Evolutionary conservation across 202 grass and related monocot species (phyloP), one percentile per base, ranked within the genome.

Genomic region (Setaria italica): DNA sequence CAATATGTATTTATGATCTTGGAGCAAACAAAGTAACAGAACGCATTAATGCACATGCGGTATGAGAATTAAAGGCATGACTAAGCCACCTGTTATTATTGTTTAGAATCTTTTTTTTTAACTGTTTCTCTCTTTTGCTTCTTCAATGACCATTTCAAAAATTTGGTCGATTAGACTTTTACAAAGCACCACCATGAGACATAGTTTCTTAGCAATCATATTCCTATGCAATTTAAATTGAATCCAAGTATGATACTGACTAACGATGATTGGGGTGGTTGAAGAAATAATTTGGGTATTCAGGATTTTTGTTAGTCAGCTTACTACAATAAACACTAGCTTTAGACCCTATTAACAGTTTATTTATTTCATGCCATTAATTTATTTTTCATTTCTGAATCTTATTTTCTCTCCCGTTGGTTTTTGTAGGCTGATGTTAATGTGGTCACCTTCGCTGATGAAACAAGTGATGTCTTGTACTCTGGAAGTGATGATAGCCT

Each of bases 1-100:
- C 89, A 48, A 95, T 98, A 90, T 78, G 94, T 91, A 86, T 95
- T 32, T 98, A 98, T 85, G 95, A 98, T 85, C 89, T 98, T 72
- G 77, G 86, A 84, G 84, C 90, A 89, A 93, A 95, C 67, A 95
- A 98, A 88, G 85, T 98, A 62, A 84, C 91, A 41, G 74, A 64
- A 57, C 83, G 81, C 30, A 83, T 95, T 33, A 62, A 33, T 70
- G 95, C 95, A 86, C 95, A 98, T 84, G 17, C 12, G 39, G 95
- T 98, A 92, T 74, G 47, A 70, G 63, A 80, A 56, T 82, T 55
- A 67, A 55, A 77, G 54, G 42, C 58, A 75, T 33, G 9, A 83
- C 13, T 79, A 62, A 47, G 35, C 60, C 37, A 72, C 50, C 55
- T 25, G 25, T 25, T 79, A 19, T 32, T 20, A 3, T 60, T 67